Evolutionary conservation across 768 basidiomycete species (phyloP).

Genomic region (Candolleomyces aberdarensis): DNA sequence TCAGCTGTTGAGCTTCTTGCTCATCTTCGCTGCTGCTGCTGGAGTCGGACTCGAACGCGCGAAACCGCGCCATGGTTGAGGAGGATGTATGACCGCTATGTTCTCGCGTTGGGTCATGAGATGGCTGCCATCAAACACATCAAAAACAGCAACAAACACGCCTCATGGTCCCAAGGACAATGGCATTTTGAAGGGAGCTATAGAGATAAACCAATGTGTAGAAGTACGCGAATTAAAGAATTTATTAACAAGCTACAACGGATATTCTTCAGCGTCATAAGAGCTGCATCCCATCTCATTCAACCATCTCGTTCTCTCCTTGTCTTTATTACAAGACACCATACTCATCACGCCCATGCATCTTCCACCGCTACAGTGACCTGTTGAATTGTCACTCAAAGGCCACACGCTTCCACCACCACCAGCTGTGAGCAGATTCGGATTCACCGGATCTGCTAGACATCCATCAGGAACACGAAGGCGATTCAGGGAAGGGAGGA

Average conservation of each 20-base stretch:
- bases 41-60: conserved; percentile 59
- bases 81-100: neutral
- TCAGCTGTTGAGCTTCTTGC: conserved; percentile 12
- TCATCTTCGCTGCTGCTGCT: conserved; percentile 51
- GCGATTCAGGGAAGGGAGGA: conserved; percentile 6
- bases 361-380: neutral
- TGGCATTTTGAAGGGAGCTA: no score
- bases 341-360: conserved; percentile 6
- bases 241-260: neutral
- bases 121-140: neutral
- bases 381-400: neutral
- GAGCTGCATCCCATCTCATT: conserved; percentile 11
- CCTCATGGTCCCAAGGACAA: neutral
- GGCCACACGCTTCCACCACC: conserved; percentile 7
- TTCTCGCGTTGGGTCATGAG: neutral
- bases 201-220: no score
- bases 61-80: conserved; percentile 61
- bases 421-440: neutral
- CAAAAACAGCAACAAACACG: neutral
- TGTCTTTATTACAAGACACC: conserved; percentile 11
- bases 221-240: no score
- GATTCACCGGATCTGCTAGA: conserved; percentile 8
- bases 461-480: conserved; percentile 5
- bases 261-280: conserved; percentile 7
- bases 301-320: conserved; percentile 7